phyloP scores from a whole-genome alignment of 2,329 filamentous ascomycete species.

The Neonectria neomacrospora region DNA sequence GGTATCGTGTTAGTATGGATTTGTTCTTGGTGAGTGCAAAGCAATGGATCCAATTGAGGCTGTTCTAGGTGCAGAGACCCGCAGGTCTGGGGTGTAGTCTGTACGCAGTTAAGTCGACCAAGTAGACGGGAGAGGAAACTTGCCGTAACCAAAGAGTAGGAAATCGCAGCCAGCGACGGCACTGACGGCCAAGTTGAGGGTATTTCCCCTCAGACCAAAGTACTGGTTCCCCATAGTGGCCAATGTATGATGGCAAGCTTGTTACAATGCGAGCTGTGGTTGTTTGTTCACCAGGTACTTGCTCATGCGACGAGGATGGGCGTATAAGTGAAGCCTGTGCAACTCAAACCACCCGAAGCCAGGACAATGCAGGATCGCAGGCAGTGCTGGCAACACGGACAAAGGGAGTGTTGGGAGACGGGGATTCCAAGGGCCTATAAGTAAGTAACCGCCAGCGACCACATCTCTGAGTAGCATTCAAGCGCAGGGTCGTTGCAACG shows the following conservation, averaged over 20 bases:
- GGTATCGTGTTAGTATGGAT: not conserved
- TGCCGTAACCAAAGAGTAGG: slow-evolving; percentile 69
- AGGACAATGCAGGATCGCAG: not conserved
- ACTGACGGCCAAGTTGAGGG: slow-evolving; percentile 75
- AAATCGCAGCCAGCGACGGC: slow-evolving; percentile 80
- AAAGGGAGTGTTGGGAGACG: slow-evolving; percentile 12
- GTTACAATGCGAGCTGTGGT: not conserved
- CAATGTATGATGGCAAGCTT: not conserved
- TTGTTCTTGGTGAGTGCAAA: not conserved
- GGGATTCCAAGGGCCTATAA: slow-evolving; percentile 32
- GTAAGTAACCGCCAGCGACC: slow-evolving; percentile 13
- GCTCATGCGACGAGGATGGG: not conserved
- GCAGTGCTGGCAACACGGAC: slow-evolving; percentile 12
- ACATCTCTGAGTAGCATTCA: slow-evolving; percentile 16
- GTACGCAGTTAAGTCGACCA: no score
- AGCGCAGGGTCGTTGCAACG: slow-evolving; percentile 27
- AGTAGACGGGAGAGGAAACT: slow-evolving; percentile 17
- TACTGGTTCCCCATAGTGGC: slow-evolving; percentile 55
- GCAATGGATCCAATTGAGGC: not conserved
- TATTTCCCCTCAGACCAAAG: slow-evolving; percentile 73
- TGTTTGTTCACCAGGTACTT: slow-evolving; percentile 3
- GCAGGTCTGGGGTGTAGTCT: no score
- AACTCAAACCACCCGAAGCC: not conserved
- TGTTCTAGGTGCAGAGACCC: not conserved
- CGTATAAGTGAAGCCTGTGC: slow-evolving; percentile 16